Base-by-base conservation (phyloP, 495 filamentous ascomycete genomes). In the Lepraria neglecta region DNA sequence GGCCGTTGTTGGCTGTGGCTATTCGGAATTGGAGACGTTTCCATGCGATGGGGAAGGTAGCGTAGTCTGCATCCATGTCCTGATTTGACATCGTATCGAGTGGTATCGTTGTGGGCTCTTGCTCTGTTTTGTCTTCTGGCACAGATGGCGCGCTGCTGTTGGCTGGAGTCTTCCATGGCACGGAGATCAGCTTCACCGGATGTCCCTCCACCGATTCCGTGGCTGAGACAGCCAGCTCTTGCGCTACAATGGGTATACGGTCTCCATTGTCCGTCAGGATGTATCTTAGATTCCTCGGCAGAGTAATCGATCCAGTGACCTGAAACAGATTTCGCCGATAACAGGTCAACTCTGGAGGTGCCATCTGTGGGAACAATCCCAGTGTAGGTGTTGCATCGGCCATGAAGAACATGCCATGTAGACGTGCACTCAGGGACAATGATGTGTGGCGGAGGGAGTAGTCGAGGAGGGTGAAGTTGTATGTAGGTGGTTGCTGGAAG, bases 381-480 rank as follows among this genome's bases (percentile, higher is more conserved):
- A 81, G 80, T 28, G 89, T 82, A 72, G 81, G 82, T 15, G 89
- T 87, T 63, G 91, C 75, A 75, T 96, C 91, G 54, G 91, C 91
- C 6, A 96, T 82, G 68, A 94, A 95, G 76, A 96, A 96, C 90
- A 95, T 95, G 75, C 91, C 91, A 69, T 94, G 89, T 35, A 96
- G 75, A 72, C 95, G 91, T 47, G 90, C 90, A 10, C 86, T 82
- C 70, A 95, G 84, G 38, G 81, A 80, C 27, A 90, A 70, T 6
- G 76, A 77, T 7, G 79, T 62, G 68, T 82, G 72, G 56, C 82
- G 79, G 71, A 82, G 77, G 63, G 82, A 79, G 76, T 83, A 87
- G 66, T 90, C 87, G 40, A 91, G 76, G 11, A 90, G 74, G 2
- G 82, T 82, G 48, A 86, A 89, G 64, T 84, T 83, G 63, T 86